Evolutionary conservation across 805 yeast species (phyloP), one percentile per base, ranked within the genome.

Genomic region (Ogataea populi-albae): DNA sequence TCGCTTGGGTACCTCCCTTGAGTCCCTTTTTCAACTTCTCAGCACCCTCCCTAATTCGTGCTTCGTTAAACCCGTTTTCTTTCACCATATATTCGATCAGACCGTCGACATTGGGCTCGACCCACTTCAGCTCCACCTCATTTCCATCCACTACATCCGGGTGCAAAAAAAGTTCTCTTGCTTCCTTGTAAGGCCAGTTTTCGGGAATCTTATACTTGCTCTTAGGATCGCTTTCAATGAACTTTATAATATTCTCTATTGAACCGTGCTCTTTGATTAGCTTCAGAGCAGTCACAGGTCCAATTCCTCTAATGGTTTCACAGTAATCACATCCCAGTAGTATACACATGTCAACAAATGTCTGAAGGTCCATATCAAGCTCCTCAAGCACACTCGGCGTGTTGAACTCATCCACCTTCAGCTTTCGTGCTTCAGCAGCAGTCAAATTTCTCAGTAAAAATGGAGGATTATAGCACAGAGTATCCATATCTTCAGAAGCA

Each of bases 401-500:
- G 41, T 77, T 72, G 35, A 86, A 79, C 57, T 93, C 96, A 45
- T 86, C 86, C 32, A 93, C 82, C 10, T 97, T 97, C 59, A 86
- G 76, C 59, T 93, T 93, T 51, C 95, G 75, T 19, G 95, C 91
- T 56, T 93, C 98, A 1, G 97, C 79, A 47, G 89, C 93, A 0
- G 98, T 93, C 59, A 93, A 71, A 58, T 93, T 95, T 47, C 98
- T 75, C 42, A 93, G 68, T 35, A 93, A 64, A 41, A 65, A 78
- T 5, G 95, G 93, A 2, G 98, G 86, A 38, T 78, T 81, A 57
- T 91, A 93, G 54, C 98, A 93, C 37, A 93, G 61, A 1, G 98
- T 93, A 63, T 93, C 98, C 98, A 93, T 93, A 76, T 93, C 98
- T 59, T 93, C 98, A 5, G 95, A 84, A 1, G 97, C 98, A 3